phyloP scores from a whole-genome alignment of 495 filamentous ascomycete species.

The Penicillium cosmopolitanum region DNA sequence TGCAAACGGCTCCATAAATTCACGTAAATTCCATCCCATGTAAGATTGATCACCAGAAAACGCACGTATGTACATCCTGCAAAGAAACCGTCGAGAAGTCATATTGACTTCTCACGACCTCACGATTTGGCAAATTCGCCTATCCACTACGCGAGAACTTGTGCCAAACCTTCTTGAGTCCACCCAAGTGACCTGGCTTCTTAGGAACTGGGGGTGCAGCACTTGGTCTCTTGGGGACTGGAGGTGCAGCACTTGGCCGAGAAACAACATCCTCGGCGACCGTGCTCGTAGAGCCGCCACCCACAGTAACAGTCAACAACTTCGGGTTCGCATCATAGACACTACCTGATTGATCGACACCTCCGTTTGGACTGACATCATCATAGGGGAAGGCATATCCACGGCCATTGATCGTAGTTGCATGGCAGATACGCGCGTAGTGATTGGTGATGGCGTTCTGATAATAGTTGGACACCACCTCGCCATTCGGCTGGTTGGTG shows the following conservation, averaged over 20 bases:
- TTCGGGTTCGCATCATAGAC: slow-evolving; percentile 60
- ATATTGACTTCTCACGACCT: neutral
- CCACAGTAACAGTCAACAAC: slow-evolving; percentile 64
- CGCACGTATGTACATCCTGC: too few species aligned
- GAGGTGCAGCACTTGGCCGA: neutral
- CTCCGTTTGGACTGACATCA: slow-evolving; percentile 65
- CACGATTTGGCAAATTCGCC: neutral
- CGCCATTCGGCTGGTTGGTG: slow-evolving; percentile 53
- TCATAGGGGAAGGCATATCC: slow-evolving; percentile 84
- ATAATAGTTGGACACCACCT: slow-evolving; percentile 55
- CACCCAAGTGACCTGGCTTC: neutral
- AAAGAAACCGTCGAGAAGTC: too few species aligned
- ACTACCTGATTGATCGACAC: slow-evolving; percentile 63
- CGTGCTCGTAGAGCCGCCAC: slow-evolving; percentile 42
- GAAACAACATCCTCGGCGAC: neutral
- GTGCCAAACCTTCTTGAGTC: slow-evolving; percentile 1
- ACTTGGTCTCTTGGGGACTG: slow-evolving; percentile 1
- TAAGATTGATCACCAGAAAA: too few species aligned
- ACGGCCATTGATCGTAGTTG: slow-evolving; percentile 58
- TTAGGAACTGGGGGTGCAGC: neutral
- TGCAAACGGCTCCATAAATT: too few species aligned
- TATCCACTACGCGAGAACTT: neutral
- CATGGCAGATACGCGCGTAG: slow-evolving; percentile 70
- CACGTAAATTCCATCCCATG: too few species aligned
- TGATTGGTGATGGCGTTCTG: slow-evolving; percentile 65